phyloP scores from a whole-genome alignment of 2,329 filamentous ascomycete genomes.

The Diaporthe sp. region DNA sequence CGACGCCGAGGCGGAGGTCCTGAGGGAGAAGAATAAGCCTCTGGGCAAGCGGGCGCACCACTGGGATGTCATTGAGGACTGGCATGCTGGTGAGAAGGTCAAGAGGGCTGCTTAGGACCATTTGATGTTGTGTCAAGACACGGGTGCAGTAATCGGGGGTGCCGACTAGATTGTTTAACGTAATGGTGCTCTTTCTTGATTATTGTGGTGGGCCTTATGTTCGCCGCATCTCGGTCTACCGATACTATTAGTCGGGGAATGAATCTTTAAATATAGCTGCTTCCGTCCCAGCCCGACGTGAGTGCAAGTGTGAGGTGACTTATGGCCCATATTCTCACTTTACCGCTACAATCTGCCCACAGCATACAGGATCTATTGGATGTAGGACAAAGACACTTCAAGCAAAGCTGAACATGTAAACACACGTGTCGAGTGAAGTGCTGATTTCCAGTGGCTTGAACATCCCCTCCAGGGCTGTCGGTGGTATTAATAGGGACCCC shows the following conservation, averaged over 20 bases:
- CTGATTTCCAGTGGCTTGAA: too few species aligned
- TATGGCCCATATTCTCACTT: too few species aligned
- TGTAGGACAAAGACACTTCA: too few species aligned
- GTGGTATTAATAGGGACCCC: too few species aligned
- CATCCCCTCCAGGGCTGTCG: too few species aligned
- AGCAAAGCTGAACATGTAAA: too few species aligned
- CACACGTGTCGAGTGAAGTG: too few species aligned
- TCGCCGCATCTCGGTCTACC: neutral
- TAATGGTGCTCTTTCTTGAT: neutral
- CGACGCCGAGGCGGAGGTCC: constrained; percentile 14
- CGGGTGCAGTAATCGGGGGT: neutral
- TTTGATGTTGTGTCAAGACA: neutral
- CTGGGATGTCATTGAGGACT: constrained; percentile 28
- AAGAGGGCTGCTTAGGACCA: neutral
- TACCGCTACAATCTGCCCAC: too few species aligned
- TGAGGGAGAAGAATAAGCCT: neutral
- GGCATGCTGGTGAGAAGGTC: neutral
- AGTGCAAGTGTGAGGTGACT: neutral
- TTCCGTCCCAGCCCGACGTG: neutral
- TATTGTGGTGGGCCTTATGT: neutral
- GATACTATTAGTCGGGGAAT: neutral
- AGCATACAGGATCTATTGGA: too few species aligned
- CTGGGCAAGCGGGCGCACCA: neutral
- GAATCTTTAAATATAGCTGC: neutral
- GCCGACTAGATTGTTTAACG: neutral